phyloP scores from a whole-genome alignment of 176 grass and related monocot species.

The Phoenix dactylifera region DNA sequence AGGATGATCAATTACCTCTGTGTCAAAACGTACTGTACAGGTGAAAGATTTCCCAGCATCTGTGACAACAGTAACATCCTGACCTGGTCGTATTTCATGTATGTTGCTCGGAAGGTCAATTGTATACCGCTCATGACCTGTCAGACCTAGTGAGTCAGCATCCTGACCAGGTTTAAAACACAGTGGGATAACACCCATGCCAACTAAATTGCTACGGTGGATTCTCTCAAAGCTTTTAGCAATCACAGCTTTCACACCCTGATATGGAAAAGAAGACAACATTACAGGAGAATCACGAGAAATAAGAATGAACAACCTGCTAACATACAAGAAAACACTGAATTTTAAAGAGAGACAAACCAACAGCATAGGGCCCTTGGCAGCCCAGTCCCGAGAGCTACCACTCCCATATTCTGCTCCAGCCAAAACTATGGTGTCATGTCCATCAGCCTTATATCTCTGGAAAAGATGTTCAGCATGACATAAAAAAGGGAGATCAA shows the following conservation, averaged over 20 bases:
- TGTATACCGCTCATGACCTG: conserved; percentile 2
- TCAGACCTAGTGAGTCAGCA: conserved; percentile 12
- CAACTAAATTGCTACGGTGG: conserved; percentile 12
- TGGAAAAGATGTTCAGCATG: not conserved
- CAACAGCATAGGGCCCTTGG: conserved; percentile 14
- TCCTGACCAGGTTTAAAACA: conserved; percentile 12
- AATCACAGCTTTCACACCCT: conserved; percentile 12
- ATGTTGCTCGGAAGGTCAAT: conserved; percentile 2
- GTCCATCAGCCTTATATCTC: conserved; percentile 10
- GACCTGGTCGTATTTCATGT: conserved; percentile 2
- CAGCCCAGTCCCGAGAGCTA: conserved; percentile 15
- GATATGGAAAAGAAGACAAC: not conserved
- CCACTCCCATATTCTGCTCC: conserved; percentile 15
- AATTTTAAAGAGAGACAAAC: not conserved
- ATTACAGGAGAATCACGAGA: too few relatives aligned
- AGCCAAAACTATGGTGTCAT: conserved; percentile 11
- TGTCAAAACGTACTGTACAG: conserved; percentile 9
- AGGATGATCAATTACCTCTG: conserved; percentile 4
- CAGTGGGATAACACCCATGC: conserved; percentile 12
- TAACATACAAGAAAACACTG: too few relatives aligned
- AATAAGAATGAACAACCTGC: too few relatives aligned
- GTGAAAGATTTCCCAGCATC: conserved; percentile 9
- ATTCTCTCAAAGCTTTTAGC: conserved; percentile 15
- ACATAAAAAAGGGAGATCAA: too few relatives aligned
- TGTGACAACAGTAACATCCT: conserved; percentile 10